Conservation (phyloP, 169 alveolate species). For the Theileria orientalis region DNA sequence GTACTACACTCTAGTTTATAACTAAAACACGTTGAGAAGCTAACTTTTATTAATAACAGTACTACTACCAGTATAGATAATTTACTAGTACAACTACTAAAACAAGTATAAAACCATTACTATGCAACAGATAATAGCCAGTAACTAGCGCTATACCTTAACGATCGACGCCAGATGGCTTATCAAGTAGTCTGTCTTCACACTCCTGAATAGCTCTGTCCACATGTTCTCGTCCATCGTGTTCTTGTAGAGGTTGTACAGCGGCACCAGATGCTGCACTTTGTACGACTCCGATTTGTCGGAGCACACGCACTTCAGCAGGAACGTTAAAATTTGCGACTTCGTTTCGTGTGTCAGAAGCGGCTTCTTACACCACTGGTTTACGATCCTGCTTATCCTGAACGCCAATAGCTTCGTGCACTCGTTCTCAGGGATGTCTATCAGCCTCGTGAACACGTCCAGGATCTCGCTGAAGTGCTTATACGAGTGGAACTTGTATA, state of each 20-base stretch:
- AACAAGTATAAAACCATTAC: too few relatives aligned
- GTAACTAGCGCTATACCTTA: constrained; percentile 1
- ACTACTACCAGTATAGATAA: too few relatives aligned
- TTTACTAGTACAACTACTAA: too few relatives aligned
- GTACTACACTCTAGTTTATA: too few relatives aligned
- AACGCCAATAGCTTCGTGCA: constrained; percentile 31
- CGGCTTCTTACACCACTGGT: constrained; percentile 41
- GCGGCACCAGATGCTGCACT: constrained; percentile 50
- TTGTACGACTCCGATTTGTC: constrained; percentile 4
- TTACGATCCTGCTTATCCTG: constrained; percentile 52
- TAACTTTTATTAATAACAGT: too few relatives aligned
- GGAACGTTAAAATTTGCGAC: constrained; percentile 23
- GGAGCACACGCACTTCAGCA: constrained; percentile 34
- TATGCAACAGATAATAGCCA: not conserved
- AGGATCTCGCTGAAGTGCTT: constrained; percentile 31
- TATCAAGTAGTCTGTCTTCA: not conserved
- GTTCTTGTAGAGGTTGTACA: constrained; percentile 44
- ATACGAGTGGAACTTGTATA: constrained; percentile 28
- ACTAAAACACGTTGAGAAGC: too few relatives aligned
- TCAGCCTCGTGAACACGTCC: constrained; percentile 1
- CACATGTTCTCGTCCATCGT: constrained; percentile 56
- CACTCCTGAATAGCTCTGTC: constrained; percentile 25
- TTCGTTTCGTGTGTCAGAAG: constrained; percentile 37
- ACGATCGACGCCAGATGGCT: constrained; percentile 8
- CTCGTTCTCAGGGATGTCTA: not conserved